A percentile compares a stretch with the other conserved stretches of the same genome.
Conservation (phyloP, 371 early-diverging fungal species). For the Rhizopus arrhizus region DNA sequence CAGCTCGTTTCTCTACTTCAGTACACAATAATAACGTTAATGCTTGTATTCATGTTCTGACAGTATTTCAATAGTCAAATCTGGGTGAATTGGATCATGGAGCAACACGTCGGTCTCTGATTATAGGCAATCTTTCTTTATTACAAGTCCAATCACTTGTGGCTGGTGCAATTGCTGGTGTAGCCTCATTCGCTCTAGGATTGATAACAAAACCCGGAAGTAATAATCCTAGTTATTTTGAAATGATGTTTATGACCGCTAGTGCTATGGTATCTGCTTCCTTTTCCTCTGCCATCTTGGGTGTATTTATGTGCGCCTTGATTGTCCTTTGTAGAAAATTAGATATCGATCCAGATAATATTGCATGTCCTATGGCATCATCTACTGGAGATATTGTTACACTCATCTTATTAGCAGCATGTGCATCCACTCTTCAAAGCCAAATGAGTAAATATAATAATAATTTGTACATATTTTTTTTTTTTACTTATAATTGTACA, state of each 20-base stretch:
- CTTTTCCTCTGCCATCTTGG: constrained; percentile 72
- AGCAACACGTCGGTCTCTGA: constrained; percentile 48
- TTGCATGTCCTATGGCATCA: constrained; percentile 74
- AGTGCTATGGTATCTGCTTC: constrained; percentile 72
- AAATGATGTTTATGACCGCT: constrained; percentile 69
- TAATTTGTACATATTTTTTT: constrained; percentile 1
- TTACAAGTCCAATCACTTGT: constrained; percentile 73
- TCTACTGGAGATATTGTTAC: constrained; percentile 77
- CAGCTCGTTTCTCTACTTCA: constrained; percentile 79
- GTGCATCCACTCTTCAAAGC: constrained; percentile 46
- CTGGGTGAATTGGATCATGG: constrained; percentile 65
- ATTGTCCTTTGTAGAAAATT: constrained; percentile 64
- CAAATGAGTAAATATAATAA: constrained; percentile 46
- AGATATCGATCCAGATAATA: constrained; percentile 76
- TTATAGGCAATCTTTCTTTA: constrained; percentile 69
- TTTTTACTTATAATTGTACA: constrained; percentile 20
- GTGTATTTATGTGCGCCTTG: constrained; percentile 69
- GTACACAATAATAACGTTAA: constrained; percentile 35
- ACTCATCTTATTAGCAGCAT: constrained; percentile 60
- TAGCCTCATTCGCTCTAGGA: constrained; percentile 66
- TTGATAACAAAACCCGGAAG: constrained; percentile 56
- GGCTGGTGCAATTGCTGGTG: constrained; percentile 69
- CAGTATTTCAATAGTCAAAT: constrained; percentile 52
- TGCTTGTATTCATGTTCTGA: neutral
- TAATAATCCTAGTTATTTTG: constrained; percentile 42